phyloP scores from a whole-genome alignment of 805 yeast genomes.

The Metschnikowia matae region DNA sequence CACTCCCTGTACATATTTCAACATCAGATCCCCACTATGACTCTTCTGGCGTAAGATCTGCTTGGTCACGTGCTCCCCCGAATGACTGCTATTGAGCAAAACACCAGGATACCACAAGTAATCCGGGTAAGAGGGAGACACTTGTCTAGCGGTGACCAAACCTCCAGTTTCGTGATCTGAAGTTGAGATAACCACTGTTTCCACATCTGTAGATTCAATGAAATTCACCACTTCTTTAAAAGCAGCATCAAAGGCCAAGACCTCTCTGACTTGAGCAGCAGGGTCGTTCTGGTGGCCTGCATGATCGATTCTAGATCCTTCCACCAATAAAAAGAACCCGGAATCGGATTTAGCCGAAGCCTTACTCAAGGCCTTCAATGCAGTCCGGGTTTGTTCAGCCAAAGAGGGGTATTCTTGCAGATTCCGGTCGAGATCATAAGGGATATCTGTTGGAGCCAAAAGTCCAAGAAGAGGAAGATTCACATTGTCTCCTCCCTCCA shows the following conservation, averaged over 20 bases:
- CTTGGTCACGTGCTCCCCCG: slow-evolving; percentile 65
- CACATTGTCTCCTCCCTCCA: slow-evolving; percentile 56
- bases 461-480: slow-evolving; percentile 72
- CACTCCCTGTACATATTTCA: slow-evolving; percentile 42
- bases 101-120: slow-evolving; percentile 85
- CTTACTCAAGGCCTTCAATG: slow-evolving; percentile 60
- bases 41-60: slow-evolving; percentile 37
- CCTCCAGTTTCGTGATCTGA: slow-evolving; percentile 98
- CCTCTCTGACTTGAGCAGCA: slow-evolving; percentile 90
- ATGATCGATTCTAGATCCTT: slow-evolving; percentile 92
- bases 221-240: slow-evolving; percentile 70
- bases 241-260: slow-evolving; percentile 80
- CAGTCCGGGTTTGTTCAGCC: slow-evolving; percentile 73
- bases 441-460: slow-evolving; percentile 73
- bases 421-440: slow-evolving; percentile 78
- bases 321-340: slow-evolving; percentile 83
- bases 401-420: slow-evolving; percentile 62
- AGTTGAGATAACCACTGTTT: slow-evolving; percentile 75
- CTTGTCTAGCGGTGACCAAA: slow-evolving; percentile 78
- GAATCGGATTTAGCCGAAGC: slow-evolving; percentile 70
- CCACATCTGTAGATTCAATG: slow-evolving; percentile 63
- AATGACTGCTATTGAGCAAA: slow-evolving; percentile 62
- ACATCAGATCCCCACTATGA: slow-evolving; percentile 26
- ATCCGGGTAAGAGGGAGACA: slow-evolving; percentile 65
- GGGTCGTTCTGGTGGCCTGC: slow-evolving; percentile 95